These are phyloP conservation scores for Clonostachys chloroleuca DNA, from an alignment of 2,329 filamentous ascomycete genomes.

Conservation along the genomic window DNA sequence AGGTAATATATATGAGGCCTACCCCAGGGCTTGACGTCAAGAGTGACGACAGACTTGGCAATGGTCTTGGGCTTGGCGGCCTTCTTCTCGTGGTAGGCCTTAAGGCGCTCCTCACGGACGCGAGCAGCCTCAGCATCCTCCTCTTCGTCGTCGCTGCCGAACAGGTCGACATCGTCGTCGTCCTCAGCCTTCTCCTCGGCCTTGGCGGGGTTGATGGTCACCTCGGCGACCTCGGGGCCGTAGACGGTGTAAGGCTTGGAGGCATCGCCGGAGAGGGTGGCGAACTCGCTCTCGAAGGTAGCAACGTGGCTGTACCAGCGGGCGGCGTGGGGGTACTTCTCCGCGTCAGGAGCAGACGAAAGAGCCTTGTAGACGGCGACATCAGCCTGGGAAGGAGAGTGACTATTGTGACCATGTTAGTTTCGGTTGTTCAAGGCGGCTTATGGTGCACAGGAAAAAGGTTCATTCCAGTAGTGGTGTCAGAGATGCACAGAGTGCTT, in stretches of 20 bases:
- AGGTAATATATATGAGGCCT: slow-evolving; percentile 28
- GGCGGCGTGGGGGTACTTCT: slow-evolving; percentile 89
- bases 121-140: slow-evolving; percentile 83
- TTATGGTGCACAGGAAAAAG: slow-evolving; percentile 6
- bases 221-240: slow-evolving; percentile 76
- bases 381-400: slow-evolving; percentile 85
- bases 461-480: slow-evolving; percentile 19
- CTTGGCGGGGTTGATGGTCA: slow-evolving; percentile 82
- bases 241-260: slow-evolving; percentile 86
- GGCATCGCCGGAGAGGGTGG: slow-evolving; percentile 84
- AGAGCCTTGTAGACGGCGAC: slow-evolving; percentile 92
- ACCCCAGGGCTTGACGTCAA: slow-evolving; percentile 99
- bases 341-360: slow-evolving; percentile 67
- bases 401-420: slow-evolving; percentile 23
- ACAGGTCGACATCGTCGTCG: slow-evolving; percentile 87
- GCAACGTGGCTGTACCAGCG: slow-evolving; percentile 99
- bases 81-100: slow-evolving; percentile 97
- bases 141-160: slow-evolving; percentile 90
- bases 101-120: slow-evolving; percentile 84
- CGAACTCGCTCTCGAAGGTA: slow-evolving; percentile 89
- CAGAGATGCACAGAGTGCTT: slow-evolving; percentile 66
- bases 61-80: slow-evolving; percentile 84
- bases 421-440: neutral
- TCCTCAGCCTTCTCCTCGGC: slow-evolving; percentile 66
- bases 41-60: slow-evolving; percentile 92